Percentiles rank a stretch among this genome's conserved stretches.
Conservation (phyloP, 192 early-diverging fungal genomes). For the Phlyctochytrium bullatum region DNA sequence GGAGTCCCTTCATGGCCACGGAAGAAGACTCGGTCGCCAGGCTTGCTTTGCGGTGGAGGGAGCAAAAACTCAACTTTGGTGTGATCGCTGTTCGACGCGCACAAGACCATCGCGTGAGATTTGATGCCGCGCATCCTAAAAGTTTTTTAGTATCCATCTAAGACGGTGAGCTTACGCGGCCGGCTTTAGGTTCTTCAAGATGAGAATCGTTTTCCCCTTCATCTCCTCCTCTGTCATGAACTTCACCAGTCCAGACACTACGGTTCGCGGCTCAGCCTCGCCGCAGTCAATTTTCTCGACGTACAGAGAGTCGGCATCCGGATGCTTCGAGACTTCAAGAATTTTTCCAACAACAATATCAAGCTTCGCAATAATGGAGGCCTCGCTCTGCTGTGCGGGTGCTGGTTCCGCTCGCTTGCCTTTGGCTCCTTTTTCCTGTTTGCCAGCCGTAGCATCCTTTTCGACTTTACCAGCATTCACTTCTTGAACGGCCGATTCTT, state of each 20-base stretch:
- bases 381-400: conserved; percentile 25
- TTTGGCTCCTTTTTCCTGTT: conserved; percentile 37
- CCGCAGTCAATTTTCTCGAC: conserved; percentile 94
- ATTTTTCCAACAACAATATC: conserved; percentile 95
- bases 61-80: conserved; percentile 87
- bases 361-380: conserved; percentile 67
- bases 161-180: conserved; percentile 45
- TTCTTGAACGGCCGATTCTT: conserved; percentile 51
- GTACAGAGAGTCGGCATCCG: conserved; percentile 95
- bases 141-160: conserved; percentile 5
- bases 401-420: conserved; percentile 19
- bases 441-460: no score
- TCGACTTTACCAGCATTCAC: conserved; percentile 40
- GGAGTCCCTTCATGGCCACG: conserved; percentile 84
- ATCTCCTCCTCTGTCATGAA: conserved; percentile 89
- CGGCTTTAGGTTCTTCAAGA: conserved; percentile 95
- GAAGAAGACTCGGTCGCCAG: conserved; percentile 91
- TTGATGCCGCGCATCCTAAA: conserved; percentile 85
- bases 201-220: conserved; percentile 47
- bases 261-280: conserved; percentile 77
- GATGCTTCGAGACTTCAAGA: conserved; percentile 77
- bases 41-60: conserved; percentile 79
- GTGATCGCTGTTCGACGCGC: conserved; percentile 80
- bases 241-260: conserved; percentile 91
- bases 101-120: conserved; percentile 94